Evolutionary conservation across 192 early-diverging fungal species (phyloP), one percentile per base, ranked within the genome.

Genomic region (Physocladia obscura): DNA sequence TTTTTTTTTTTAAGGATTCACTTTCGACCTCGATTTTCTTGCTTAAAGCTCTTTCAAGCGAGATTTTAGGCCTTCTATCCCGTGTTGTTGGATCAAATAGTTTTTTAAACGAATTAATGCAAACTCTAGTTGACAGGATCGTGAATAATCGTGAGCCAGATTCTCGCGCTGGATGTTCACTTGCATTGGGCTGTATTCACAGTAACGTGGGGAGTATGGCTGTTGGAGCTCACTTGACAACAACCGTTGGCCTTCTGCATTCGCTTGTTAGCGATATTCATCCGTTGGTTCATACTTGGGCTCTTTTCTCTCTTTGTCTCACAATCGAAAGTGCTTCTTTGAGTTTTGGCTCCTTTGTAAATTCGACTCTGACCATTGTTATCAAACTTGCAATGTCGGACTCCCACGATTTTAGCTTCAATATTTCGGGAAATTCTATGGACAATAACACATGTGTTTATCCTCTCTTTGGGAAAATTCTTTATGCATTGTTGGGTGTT

Each of bases 271-370:
- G 89, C 47, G 97, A 99, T 76, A 84, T 92, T 3, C 93, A 99
- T 75, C 94, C 96, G 0, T 76, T 96, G 0, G 95, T 99, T 11
- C 94, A 98, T 70, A 88, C 87, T 2, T 99, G 96, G 94, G 94
- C 96, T 0, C 69, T 97, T 15, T 84, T 89, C 31, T 88, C 94
- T 0, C 75, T 99, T 57, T 88, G 91, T 4, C 78, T 94, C 67
- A 92, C 90, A 0, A 91, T 97, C 3, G 84, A 92, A 48, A 91
- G 93, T 24, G 91, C 96, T 0, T 94, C 95, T 0, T 76, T 90
- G 26, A 95, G 96, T 92, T 99, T 92, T 69, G 92, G 87, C 24
- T 88, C 91, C 0, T 93, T 89, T 79, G 94, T 94, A 0, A 92
- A 89, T 31, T 90, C 91, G 49, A 97, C 94, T 0, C 78, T 98